A percentile compares a stretch with the other conserved stretches of the same genome.
These are phyloP conservation scores for Paraleonurus japonicus DNA, from an alignment of 257 asterid genomes.

Conservation along the genomic window DNA sequence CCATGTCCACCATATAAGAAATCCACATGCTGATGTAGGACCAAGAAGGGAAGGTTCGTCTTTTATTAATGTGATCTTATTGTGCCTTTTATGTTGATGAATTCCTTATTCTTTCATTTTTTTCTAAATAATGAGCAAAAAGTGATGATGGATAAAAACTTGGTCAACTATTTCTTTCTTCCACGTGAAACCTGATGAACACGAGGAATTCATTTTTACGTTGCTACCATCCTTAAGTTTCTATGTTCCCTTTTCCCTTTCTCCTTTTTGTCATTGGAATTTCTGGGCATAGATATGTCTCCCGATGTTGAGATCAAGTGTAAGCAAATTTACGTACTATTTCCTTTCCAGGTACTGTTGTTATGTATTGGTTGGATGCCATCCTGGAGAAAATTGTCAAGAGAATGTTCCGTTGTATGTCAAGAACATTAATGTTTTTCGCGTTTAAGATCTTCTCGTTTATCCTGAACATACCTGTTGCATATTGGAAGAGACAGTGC, in stretches of 20 bases:
- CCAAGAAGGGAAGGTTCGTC: conserved; percentile 46
- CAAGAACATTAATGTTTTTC: conserved; percentile 47
- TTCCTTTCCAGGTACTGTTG: conserved; percentile 44
- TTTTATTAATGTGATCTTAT: neutral
- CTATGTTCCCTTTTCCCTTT: neutral
- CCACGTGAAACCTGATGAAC: neutral
- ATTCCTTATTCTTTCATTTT: neutral
- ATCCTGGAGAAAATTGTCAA: conserved; percentile 56
- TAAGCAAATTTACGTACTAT: neutral
- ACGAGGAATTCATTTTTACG: neutral
- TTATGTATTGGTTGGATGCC: conserved; percentile 38
- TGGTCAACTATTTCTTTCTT: neutral
- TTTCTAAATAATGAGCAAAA: neutral
- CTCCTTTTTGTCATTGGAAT: neutral
- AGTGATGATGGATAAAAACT: neutral
- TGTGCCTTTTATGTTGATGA: conserved; percentile 9
- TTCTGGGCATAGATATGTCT: neutral
- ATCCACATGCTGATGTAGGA: conserved; percentile 31
- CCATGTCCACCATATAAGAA: conserved; percentile 20
- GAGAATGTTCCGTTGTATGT: conserved; percentile 49
- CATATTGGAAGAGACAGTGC: conserved; percentile 54
- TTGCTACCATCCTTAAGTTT: conserved; percentile 1
- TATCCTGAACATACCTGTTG: conserved; percentile 42
- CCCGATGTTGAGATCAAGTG: neutral
- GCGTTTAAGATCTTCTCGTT: conserved; percentile 36